Evolutionary conservation across 306 rosid species (phyloP), one percentile per base, ranked within the genome.

Genomic region (Alnus rubra): DNA sequence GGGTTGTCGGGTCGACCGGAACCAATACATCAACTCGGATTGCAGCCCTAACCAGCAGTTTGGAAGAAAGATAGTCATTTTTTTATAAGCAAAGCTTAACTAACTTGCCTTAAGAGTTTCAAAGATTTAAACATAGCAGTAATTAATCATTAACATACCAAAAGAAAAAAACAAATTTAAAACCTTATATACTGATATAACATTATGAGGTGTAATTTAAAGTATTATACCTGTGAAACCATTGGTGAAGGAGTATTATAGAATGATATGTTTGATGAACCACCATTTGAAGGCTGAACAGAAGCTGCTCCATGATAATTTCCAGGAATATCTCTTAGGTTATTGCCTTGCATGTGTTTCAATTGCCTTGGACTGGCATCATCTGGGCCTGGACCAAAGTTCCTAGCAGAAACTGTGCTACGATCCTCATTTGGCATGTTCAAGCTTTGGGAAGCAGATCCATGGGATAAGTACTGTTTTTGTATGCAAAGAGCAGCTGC

Each of bases 241-340:
- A 90, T 86, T 78, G 98, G 99, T 59, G 98, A 93, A 78, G 98
- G 98, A 23, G 99, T 96, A 79, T 88, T 90, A 87, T 90, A 96
- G 88, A 90, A 96, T 68, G 94, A 83, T 63, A 86, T 47, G 85
- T 85, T 89, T 62, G 97, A 87, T 55, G 84, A 82, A 77, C 91
- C 86, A 37, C 93, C 90, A 85, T 87, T 88, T 68, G 76, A 30
- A 81, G 86, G 80, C 79, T 91, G 98, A 83, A 82, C 68, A 44
- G 86, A 77, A 84, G 90, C 83, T 76, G 78, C 75, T 56, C 92
- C 92, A 37, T 90, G 92, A 80, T 88, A 88, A 84, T 81, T 91
- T 69, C 97, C 94, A 76, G 91, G 88, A 76, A 88, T 71, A 80
- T 96, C 99, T 84, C 91, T 93, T 74, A 82, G 74, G 73, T 75